Conservation (phyloP, 2,329 filamentous ascomycete genomes). For the Metarhizium sp. region DNA sequence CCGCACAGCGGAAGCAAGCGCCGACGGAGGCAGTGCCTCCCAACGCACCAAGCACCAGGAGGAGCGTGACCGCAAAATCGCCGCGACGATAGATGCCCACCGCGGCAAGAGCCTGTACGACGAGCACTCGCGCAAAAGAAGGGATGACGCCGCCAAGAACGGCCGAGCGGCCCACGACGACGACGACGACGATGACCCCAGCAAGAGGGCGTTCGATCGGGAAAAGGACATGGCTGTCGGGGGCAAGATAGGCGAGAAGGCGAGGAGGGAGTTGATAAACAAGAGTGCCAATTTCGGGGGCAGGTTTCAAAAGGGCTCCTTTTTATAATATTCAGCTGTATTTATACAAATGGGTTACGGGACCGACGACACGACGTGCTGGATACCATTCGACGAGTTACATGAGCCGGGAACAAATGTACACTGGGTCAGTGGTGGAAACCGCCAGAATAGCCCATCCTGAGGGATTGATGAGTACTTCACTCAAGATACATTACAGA, state of each 20-base stretch:
- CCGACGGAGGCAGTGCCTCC: conserved; percentile 14
- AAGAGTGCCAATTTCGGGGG: conserved; percentile 75
- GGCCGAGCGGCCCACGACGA: conserved; percentile 43
- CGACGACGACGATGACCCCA: conserved; percentile 73
- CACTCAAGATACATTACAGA: not conserved
- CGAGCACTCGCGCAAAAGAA: conserved; percentile 35
- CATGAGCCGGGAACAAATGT: no score
- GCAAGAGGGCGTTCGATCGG: conserved; percentile 75
- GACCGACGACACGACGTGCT: no score
- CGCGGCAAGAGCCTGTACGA: conserved; percentile 51
- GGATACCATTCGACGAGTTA: no score
- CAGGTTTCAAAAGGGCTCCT: conserved; percentile 70
- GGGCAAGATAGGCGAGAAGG: conserved; percentile 59
- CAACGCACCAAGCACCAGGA: conserved; percentile 39
- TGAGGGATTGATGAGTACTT: not conserved
- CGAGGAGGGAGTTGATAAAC: conserved; percentile 70
- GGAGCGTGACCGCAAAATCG: conserved; percentile 38
- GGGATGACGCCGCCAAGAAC: conserved; percentile 23
- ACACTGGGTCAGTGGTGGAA: no score
- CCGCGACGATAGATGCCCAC: conserved; percentile 41
- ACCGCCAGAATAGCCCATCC: no score
- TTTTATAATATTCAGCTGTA: conserved; percentile 27
- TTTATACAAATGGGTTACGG: no score
- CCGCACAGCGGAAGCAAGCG: conserved; percentile 38
- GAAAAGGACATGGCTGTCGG: conserved; percentile 89